Percentiles rank a stretch among this genome's conserved stretches.
Evolutionary conservation across 352 stramenopile species (phyloP).

Genomic region (Pythium diclinum): DNA sequence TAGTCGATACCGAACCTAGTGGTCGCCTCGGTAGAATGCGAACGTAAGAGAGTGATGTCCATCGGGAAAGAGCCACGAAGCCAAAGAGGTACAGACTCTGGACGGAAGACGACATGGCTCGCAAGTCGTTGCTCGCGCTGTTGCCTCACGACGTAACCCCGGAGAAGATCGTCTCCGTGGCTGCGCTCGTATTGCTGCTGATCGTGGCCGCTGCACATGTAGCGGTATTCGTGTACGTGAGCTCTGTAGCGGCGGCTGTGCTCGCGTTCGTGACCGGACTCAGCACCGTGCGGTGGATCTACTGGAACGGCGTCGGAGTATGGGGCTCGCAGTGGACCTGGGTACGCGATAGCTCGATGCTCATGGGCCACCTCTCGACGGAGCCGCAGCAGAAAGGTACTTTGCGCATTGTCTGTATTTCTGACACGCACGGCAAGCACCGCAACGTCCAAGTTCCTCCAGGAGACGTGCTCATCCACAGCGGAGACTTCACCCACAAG

Average conservation of each 20-base stretch:
- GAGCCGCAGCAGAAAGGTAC: constrained; percentile 48
- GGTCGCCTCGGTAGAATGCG: background rate
- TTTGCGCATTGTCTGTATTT: constrained; percentile 77
- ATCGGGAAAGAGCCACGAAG: background rate
- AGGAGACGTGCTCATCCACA: constrained; percentile 88
- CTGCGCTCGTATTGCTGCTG: constrained; percentile 6
- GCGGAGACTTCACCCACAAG: constrained; percentile 87
- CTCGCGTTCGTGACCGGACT: constrained; percentile 25
- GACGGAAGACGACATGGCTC: constrained; percentile 5
- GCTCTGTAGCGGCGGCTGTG: constrained; percentile 17
- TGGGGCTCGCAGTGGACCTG: constrained; percentile 44
- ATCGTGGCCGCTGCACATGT: constrained; percentile 20
- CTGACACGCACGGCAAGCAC: constrained; percentile 78
- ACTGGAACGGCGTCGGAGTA: constrained; percentile 64
- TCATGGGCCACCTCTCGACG: constrained; percentile 33
- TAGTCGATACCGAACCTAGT: background rate
- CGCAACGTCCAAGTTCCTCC: constrained; percentile 56
- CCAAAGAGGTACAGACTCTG: background rate
- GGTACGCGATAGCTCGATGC: constrained; percentile 36
- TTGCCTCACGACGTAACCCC: constrained; percentile 46
- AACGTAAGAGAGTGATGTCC: background rate
- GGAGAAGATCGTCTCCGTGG: constrained; percentile 27
- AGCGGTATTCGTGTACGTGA: constrained; percentile 30
- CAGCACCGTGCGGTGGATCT: constrained; percentile 43
- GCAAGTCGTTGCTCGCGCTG: constrained; percentile 13